Evolutionary conservation across 2,329 filamentous ascomycete species (phyloP), one percentile per base, ranked within the genome.

Genomic region (Claviceps arundinis): DNA sequence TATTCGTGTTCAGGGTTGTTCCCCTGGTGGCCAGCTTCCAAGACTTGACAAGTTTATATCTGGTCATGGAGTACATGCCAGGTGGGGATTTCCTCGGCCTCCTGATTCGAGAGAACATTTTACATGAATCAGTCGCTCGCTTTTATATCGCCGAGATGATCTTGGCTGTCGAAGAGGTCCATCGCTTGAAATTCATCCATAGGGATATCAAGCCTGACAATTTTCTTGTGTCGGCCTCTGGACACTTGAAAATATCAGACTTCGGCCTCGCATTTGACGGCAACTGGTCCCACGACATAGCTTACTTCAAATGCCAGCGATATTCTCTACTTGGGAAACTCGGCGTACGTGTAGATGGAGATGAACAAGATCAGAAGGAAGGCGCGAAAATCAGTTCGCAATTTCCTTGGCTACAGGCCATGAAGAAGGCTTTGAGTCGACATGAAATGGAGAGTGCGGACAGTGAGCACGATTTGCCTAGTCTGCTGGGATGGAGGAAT

Each of bases 31-130:
- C 87, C 48, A 93, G 89, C 62, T 97, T 97, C 58, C 89, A 97
- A 65, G 93, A 97, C 64, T 72, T 78, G 38, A 77, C 79, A 43
- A 88, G 87, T 59, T 74, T 98, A 5, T 97, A 97, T 61, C 79
- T 98, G 5, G 86, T 96, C 50, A 96, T 97, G 89, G 90, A 97
- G 54, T 98, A 95, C 64, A 96, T 96, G 89, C 85, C 94, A 2
- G 93, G 91, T 0, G 91, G 93, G 0, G 91, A 98, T 64, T 97
- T 98, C 58, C 75, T 98, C 0, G 87, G 87, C 1, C 69, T 96
- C 0, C 71, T 98, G 16, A 85, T 96, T 52, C 82, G 90, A 16
- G 87, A 94, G 62, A 89, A 93, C 55, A 80, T 87, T 2, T 74
- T 98, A 2, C 81, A 81, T 52, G 93, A 97, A 65, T 72, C 77